A percentile compares a stretch with the other conserved stretches of the same genome.
These are phyloP conservation scores for Cruciata laevipes DNA, from an alignment of 257 asterid species.

Conservation along the genomic window DNA sequence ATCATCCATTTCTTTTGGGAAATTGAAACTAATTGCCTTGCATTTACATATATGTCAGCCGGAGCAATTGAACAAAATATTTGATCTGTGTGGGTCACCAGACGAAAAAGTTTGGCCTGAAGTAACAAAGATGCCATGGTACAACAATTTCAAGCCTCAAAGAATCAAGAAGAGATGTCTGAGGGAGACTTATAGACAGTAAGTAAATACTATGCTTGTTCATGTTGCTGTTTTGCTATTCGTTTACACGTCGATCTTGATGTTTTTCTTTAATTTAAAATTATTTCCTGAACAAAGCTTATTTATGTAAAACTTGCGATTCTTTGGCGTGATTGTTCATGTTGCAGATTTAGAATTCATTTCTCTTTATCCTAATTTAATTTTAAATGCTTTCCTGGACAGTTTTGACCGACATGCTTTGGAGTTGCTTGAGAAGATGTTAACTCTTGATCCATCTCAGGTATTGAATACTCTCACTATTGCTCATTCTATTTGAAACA, in stretches of 20 bases:
- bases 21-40: background rate
- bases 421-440: constrained; percentile 84
- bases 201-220: constrained; percentile 25
- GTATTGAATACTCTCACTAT: constrained; percentile 25
- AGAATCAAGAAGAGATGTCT: constrained; percentile 68
- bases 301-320: no score
- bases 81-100: constrained; percentile 76
- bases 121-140: constrained; percentile 78
- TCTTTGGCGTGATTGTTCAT: background rate
- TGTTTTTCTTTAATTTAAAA: background rate
- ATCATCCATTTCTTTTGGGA: background rate
- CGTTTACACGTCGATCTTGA: background rate
- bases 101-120: constrained; percentile 85
- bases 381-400: constrained; percentile 10
- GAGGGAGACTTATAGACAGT: constrained; percentile 78
- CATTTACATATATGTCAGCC: constrained; percentile 29
- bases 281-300: no score
- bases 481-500: background rate
- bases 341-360: constrained; percentile 1
- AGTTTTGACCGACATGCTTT: constrained; percentile 93
- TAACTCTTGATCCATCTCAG: constrained; percentile 87
- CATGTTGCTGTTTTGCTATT: constrained; percentile 1
- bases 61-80: constrained; percentile 71
- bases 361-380: constrained; percentile 4
- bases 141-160: constrained; percentile 71